Base-by-base conservation (phyloP, 1,284 basidiomycete species). In the Sanghuangporus sanghuang region DNA sequence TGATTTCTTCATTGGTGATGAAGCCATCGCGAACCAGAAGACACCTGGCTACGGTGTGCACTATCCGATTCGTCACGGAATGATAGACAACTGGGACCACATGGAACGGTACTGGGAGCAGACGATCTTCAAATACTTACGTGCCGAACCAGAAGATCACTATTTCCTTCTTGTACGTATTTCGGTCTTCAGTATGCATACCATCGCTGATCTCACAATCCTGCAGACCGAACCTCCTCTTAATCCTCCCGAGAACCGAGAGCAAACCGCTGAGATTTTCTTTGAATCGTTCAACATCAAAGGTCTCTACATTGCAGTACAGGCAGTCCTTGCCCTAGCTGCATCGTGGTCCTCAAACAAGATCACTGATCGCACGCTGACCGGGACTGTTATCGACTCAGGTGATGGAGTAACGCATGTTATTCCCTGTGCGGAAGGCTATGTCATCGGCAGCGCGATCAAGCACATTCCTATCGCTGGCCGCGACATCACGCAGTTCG, bases 61-160 rank as follows among this genome's bases (percentile, higher is more conserved):
- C 77, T 98, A 98, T 77, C 97, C 97, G 23, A 98, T 99, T 73
- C 86, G 93, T 62, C 97, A 99, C 74, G 97, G 97, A 44, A 90
- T 95, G 87, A 98, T 99, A 73, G 97, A 99, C 69, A 98, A 99
- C 74, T 99, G 97, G 97, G 97, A 99, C 78, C 88, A 97, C 71
- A 99, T 99, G 97, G 97, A 99, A 76, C 83, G 97, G 9, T 99
- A 96, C 78, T 99, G 96, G 97, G 96, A 98, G 77, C 96, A 99
- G 81, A 95, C 92, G 69, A 99, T 99, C 84, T 99, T 99, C 88
- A 99, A 99, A 79, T 99, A 99, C 79, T 83, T 99, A 66, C 85
- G 96, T 65, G 96, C 96, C 12, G 97, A 99, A 77, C 97, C 97
- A 12, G 97, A 99, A 78, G 97, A 99, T 77, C 97, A 99, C 77